Evolutionary conservation across 129 eudicot genomes (phyloP).

Genomic region (Flaveria linearis): DNA sequence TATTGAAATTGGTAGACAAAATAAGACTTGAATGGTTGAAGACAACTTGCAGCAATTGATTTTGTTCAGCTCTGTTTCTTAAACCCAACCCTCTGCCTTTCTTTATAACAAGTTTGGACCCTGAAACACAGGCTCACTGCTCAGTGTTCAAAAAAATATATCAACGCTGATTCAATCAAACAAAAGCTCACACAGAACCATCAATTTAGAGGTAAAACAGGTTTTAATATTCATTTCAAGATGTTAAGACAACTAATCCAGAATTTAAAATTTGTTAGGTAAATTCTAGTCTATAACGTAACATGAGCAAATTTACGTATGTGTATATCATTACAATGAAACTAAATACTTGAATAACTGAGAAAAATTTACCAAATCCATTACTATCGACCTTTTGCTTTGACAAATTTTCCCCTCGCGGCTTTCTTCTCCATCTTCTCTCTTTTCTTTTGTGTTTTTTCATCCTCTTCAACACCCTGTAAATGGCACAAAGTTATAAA

Average conservation of each 20-base stretch:
- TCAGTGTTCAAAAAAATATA: too few species aligned
- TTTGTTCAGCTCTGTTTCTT: too few species aligned
- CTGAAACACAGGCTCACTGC: background rate
- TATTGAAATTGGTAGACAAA: too few species aligned
- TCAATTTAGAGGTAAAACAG: too few species aligned
- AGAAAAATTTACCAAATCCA: constrained; percentile 1
- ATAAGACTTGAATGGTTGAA: too few species aligned
- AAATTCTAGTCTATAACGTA: background rate
- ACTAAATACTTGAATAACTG: constrained; percentile 16
- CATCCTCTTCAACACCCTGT: constrained; percentile 84
- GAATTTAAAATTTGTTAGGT: background rate
- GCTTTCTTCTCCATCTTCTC: constrained; percentile 93
- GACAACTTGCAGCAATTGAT: too few species aligned
- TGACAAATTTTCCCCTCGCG: constrained; percentile 72
- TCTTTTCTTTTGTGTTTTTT: constrained; percentile 83
- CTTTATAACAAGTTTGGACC: background rate
- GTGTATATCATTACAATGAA: background rate
- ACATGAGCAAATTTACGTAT: too few species aligned
- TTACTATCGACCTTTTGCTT: constrained; percentile 53
- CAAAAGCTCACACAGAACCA: too few species aligned
- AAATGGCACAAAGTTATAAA: constrained; percentile 2
- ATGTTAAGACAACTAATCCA: background rate
- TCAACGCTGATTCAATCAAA: too few species aligned
- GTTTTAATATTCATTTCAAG: background rate
- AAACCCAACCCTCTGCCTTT: too few species aligned